phyloP scores from a whole-genome alignment of 352 stramenopile species.

The Pythium sp. region DNA sequence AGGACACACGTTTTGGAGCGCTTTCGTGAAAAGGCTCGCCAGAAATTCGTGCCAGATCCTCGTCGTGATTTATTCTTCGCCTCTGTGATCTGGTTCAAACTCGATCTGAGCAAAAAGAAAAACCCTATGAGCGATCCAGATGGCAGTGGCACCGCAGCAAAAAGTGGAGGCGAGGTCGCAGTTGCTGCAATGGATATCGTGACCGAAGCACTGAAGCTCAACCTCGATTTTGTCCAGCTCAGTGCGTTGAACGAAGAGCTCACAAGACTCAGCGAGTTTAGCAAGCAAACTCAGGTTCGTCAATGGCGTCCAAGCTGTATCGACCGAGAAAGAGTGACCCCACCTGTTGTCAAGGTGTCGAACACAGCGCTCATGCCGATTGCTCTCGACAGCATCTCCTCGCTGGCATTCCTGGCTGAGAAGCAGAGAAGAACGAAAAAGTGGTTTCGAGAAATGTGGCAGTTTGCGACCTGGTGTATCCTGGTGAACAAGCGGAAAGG shows the following conservation, averaged over 20 bases:
- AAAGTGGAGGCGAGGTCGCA: background rate
- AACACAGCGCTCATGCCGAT: constrained; percentile 37
- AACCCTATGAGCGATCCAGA: background rate
- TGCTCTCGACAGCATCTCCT: constrained; percentile 9
- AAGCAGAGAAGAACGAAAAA: constrained; percentile 34
- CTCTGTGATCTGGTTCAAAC: constrained; percentile 57
- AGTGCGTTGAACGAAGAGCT: constrained; percentile 42
- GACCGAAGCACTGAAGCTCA: constrained; percentile 53
- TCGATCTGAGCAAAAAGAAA: constrained; percentile 39
- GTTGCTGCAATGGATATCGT: constrained; percentile 53
- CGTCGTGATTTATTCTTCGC: constrained; percentile 48
- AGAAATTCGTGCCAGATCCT: constrained; percentile 29
- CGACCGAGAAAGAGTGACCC: constrained; percentile 36
- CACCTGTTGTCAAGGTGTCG: constrained; percentile 33
- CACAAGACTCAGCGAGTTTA: constrained; percentile 34
- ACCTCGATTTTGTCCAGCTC: constrained; percentile 59
- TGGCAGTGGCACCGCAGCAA: background rate
- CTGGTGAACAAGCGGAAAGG: constrained; percentile 30
- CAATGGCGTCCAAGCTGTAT: constrained; percentile 51
- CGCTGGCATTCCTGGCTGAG: constrained; percentile 14
- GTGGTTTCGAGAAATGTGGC: constrained; percentile 73
- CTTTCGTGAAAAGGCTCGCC: constrained; percentile 34
- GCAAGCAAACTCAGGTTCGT: constrained; percentile 27
- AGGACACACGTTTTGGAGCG: constrained; percentile 20
- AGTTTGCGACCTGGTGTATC: constrained; percentile 53